Conservation (phyloP, 768 basidiomycete species). For the Crassisporium funariophilum region DNA sequence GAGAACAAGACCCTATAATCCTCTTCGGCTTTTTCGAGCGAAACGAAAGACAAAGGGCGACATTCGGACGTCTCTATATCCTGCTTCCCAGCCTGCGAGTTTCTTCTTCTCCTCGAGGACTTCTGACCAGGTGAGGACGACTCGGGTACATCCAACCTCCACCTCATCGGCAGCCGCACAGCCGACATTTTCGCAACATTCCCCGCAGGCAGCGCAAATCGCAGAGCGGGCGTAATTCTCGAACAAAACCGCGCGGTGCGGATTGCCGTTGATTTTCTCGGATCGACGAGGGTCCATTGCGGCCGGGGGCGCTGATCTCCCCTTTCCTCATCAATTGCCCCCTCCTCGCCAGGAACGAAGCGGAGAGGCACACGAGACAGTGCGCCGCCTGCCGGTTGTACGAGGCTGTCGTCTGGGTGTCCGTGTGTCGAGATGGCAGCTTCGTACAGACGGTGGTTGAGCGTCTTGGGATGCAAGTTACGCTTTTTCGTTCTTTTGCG, state of each 20-base stretch:
- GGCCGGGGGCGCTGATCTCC: slow-evolving; percentile 9
- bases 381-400: slow-evolving; percentile 7
- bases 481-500: slow-evolving; percentile 15
- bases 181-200: background rate
- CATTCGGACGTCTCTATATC: slow-evolving; percentile 10
- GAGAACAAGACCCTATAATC: slow-evolving; percentile 23
- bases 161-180: background rate
- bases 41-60: slow-evolving; percentile 32
- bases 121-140: background rate
- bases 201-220: background rate
- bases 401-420: slow-evolving; percentile 28
- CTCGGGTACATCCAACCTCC: background rate
- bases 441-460: slow-evolving; percentile 35
- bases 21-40: slow-evolving; percentile 28
- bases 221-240: slow-evolving; percentile 1
- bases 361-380: slow-evolving; percentile 28
- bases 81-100: slow-evolving; percentile 2
- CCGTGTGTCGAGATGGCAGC: slow-evolving; percentile 38
- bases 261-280: slow-evolving; percentile 33
- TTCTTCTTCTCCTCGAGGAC: background rate
- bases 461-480: slow-evolving; percentile 14
- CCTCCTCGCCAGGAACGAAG: slow-evolving; percentile 13
- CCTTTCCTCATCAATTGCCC: slow-evolving; percentile 11
- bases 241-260: slow-evolving; percentile 19
- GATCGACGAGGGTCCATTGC: slow-evolving; percentile 32